Base-by-base conservation (phyloP, 176 grass and related monocot genomes). In the Paspalum vaginatum region DNA sequence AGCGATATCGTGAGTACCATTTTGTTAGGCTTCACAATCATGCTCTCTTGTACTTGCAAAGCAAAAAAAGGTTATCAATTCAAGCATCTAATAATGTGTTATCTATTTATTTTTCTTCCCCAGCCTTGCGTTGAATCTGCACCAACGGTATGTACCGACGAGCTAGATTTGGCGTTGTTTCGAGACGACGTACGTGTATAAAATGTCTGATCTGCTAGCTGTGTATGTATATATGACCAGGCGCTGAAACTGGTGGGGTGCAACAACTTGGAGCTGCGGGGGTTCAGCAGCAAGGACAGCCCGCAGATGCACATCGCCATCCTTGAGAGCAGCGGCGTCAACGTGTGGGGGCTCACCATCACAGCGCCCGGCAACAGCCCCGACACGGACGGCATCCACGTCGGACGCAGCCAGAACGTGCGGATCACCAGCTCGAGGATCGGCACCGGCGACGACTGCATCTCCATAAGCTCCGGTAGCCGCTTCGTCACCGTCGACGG, bases 371-470 rank as follows among this genome's bases (percentile, higher is more conserved):
- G 32, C 18, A 27, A 57, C 43, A 94, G 89, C 75, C 88, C 85
- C 6, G 89, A 94, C 88, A 89, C 92, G 41, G 92, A 94, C 55
- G 92, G 89, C 65, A 60, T 94, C 70, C 89, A 91, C 72, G 44
- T 89, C 49, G 72, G n/a, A 1, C 14, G 12, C 11, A 84, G 86
- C 14, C 40, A 75, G 13, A 12, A 88, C 38, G 79, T 94, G 48
- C 44, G 3, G 11, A 76, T 94, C 61, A 37, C 18, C 5, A 27
- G 41, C 3, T 46, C 73, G 0, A 46, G 5, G 18, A 86, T 89
- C 53, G 60, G 59, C 61, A 91, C 88, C 0, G 86, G 89, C 18
- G 91, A 94, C 66, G 88, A 94, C 76, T 94, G 91, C 72, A 11
- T 94, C 68, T 91, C 91, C 65, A 84, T 94, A 8, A 71, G 74